phyloP scores from a whole-genome alignment of 805 yeast genomes.

The Diddensiella transvaalensis region DNA sequence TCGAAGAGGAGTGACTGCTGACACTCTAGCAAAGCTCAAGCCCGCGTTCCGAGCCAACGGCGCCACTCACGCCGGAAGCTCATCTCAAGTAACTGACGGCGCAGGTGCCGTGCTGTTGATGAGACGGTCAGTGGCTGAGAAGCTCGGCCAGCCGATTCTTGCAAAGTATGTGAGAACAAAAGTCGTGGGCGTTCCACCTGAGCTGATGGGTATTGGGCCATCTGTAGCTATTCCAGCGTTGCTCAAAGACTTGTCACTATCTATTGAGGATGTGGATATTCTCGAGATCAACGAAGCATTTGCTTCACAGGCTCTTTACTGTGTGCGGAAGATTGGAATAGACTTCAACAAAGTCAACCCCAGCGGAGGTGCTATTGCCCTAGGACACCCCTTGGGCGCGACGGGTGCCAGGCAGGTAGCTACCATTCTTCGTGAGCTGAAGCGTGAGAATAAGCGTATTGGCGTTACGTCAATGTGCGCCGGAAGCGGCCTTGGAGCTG shows the following conservation, averaged over 20 bases:
- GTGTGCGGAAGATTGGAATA: constrained; percentile 61
- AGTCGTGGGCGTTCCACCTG: constrained; percentile 92
- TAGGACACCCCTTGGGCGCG: constrained; percentile 91
- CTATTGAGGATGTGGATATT: constrained; percentile 62
- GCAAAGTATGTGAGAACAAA: constrained; percentile 80
- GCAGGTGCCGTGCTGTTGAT: constrained; percentile 86
- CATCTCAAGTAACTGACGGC: constrained; percentile 95
- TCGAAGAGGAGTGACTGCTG: constrained; percentile 78
- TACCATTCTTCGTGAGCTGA: constrained; percentile 76
- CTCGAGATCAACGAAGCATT: constrained; percentile 95
- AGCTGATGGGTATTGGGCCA: constrained; percentile 97
- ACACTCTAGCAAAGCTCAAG: constrained; percentile 65
- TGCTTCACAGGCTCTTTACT: constrained; percentile 88
- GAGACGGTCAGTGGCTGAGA: constrained; percentile 80
- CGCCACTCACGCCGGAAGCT: constrained; percentile 90
- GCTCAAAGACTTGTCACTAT: constrained; percentile 57
- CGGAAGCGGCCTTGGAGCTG: constrained; percentile 99
- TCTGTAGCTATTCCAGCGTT: constrained; percentile 90
- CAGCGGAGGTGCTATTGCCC: constrained; percentile 94
- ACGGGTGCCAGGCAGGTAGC: constrained; percentile 93
- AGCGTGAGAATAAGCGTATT: constrained; percentile 61
- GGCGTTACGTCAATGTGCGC: constrained; percentile 97
- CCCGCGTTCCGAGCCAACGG: constrained; percentile 89
- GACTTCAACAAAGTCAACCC: constrained; percentile 75
- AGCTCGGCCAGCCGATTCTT: constrained; percentile 62